Conservation (phyloP, 352 stramenopile genomes). For the Aphanomyces stellatus region DNA sequence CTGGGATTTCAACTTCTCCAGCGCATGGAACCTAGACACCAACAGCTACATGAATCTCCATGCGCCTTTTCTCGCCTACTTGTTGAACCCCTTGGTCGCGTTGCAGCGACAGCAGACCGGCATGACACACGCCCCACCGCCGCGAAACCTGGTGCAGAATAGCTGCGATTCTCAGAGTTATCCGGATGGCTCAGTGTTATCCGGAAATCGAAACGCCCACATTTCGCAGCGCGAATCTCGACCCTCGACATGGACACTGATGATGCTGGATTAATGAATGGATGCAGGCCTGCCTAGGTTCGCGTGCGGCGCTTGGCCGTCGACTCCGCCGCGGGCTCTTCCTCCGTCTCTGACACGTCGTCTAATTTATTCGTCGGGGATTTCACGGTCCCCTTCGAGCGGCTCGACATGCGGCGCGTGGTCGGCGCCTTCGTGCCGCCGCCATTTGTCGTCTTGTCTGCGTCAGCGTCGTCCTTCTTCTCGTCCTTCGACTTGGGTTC, state of each 20-base stretch:
- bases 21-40: conserved; percentile 43
- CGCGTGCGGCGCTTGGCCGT: neutral
- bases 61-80: conserved; percentile 32
- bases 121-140: conserved; percentile 27
- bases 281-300: neutral
- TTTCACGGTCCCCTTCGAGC: neutral
- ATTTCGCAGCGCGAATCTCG: neutral
- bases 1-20: conserved; percentile 32
- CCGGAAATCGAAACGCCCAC: too few species aligned
- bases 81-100: conserved; percentile 72
- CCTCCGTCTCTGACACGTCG: neutral
- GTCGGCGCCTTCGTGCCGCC: neutral
- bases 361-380: neutral
- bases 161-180: neutral
- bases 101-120: conserved; percentile 62
- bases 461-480: neutral
- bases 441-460: neutral
- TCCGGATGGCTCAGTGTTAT: conserved; percentile 1
- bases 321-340: neutral
- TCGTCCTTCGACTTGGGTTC: neutral
- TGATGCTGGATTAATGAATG: neutral
- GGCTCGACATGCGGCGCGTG: conserved; percentile 2
- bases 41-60: neutral
- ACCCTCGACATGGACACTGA: neutral
- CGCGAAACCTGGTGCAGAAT: neutral